phyloP scores from a whole-genome alignment of 2,329 filamentous ascomycete genomes.

The Verticillium nonalfalfae region DNA sequence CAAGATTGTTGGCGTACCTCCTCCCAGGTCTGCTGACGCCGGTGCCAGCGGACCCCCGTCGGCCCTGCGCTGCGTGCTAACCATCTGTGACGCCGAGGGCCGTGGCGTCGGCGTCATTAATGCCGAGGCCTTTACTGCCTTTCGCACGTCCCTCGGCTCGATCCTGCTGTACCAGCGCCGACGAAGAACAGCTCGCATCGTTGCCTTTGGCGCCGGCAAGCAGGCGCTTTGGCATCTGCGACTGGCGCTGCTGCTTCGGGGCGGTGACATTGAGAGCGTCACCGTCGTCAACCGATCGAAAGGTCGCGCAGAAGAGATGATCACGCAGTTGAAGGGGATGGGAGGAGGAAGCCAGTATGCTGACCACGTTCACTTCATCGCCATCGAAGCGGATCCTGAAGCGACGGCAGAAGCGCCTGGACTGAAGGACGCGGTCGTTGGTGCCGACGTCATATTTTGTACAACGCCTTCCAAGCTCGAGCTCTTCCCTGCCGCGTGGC shows the following conservation, averaged over 20 bases:
- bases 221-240: conserved; percentile 95
- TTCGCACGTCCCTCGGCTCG: conserved; percentile 70
- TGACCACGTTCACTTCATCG: conserved; percentile 47
- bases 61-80: conserved; percentile 36
- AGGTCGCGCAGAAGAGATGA: conserved; percentile 45
- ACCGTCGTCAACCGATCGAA: conserved; percentile 78
- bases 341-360: neutral
- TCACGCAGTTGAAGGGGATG: conserved; percentile 25
- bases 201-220: conserved; percentile 80
- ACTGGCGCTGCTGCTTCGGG: conserved; percentile 69
- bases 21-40: conserved; percentile 8
- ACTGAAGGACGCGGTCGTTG: conserved; percentile 63
- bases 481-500: conserved; percentile 66
- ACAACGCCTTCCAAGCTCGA: conserved; percentile 72
- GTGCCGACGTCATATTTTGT: conserved; percentile 79
- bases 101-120: conserved; percentile 63
- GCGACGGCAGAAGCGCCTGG: neutral
- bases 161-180: conserved; percentile 54
- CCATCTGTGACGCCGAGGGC: conserved; percentile 9
- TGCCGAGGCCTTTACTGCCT: conserved; percentile 69
- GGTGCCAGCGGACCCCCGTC: conserved; percentile 3
- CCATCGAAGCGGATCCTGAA: conserved; percentile 60
- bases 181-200: conserved; percentile 66
- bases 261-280: conserved; percentile 65
- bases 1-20: conserved; percentile 47